A percentile compares a stretch with the other conserved stretches of the same genome.
Evolutionary conservation across 192 early-diverging fungal genomes (phyloP).

Genomic region (Linnemannia hyalina): DNA sequence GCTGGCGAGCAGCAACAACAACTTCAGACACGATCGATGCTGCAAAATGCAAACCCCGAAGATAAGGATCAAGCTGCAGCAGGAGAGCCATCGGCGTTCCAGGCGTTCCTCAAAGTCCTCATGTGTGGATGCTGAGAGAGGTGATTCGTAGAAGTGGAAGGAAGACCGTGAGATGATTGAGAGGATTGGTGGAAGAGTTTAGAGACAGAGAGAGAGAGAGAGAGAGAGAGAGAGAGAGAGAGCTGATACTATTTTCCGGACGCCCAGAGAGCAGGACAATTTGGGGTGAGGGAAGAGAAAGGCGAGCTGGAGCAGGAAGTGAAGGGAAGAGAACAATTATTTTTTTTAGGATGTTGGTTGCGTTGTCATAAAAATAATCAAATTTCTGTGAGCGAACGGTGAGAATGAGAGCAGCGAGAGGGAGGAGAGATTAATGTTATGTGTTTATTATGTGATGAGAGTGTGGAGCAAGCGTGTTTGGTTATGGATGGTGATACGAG

Average conservation of each 20-base stretch:
- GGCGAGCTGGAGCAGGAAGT: too few relatives aligned
- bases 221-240: neutral
- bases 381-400: neutral
- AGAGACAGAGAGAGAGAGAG: neutral
- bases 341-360: neutral
- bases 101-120: neutral
- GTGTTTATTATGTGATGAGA: neutral
- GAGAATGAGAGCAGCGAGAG: neutral
- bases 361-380: neutral
- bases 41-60: neutral
- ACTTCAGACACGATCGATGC: neutral
- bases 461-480: too few relatives aligned
- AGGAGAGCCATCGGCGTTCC: neutral
- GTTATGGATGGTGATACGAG: too few relatives aligned
- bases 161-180: neutral
- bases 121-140: neutral
- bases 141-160: neutral
- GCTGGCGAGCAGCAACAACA: neutral
- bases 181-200: neutral
- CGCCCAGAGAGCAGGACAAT: neutral
- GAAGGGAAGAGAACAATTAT: too few relatives aligned
- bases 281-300: neutral
- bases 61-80: neutral
- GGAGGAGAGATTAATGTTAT: neutral
- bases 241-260: constrained; percentile 2